Base-by-base conservation (phyloP, 1,284 basidiomycete species). In the Rhodotorula sp. region DNA sequence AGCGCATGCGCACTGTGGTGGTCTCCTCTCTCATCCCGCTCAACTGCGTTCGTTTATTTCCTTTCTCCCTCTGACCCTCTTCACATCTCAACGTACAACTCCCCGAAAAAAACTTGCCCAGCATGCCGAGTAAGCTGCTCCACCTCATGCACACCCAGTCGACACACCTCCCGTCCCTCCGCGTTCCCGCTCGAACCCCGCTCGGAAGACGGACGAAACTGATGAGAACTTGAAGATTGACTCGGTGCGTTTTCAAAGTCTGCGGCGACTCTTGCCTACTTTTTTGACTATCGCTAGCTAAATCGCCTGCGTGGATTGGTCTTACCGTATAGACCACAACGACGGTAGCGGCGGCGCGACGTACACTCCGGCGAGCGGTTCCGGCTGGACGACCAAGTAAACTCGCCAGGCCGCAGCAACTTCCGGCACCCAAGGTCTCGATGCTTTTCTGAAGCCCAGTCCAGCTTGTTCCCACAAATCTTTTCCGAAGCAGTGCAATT, bases 281-380 rank as follows among this genome's bases (percentile, higher is more conserved):
- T 26, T 26, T 16, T 49, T n/a, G 26, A 16, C 10, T 8, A 28
- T n/a, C 16, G 12, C n/a, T 2, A 14, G 6, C 23, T 34, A 23
- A 15, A 55, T 50, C 60, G 31, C 47, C 38, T 10, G 18, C 31
- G n/a, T n/a, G 28, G 28, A 28, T 28, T 28, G 28, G 28, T 3
- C n/a, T n/a, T 2, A 28, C 2, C 28, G 28, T 28, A 28, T 28
- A 67, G 69, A 70, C 65, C 63, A 67, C 69, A 70, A 67, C 65
- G 43, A 31, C 2, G 69, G 69, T 19, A 57, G 64, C 52, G 69
- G 69, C 43, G 49, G 63, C 52, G 43, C 62, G 26, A 38, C 57
- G 31, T 70, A 67, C 69, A 67, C 55, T 28, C 49, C 31, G 54
- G 12, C n/a, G 28, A 54, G 58, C 55, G 69, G 66, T 28, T 38